Evolutionary conservation across 1,284 basidiomycete species (phyloP).

Genomic region (Tilletia horrida): DNA sequence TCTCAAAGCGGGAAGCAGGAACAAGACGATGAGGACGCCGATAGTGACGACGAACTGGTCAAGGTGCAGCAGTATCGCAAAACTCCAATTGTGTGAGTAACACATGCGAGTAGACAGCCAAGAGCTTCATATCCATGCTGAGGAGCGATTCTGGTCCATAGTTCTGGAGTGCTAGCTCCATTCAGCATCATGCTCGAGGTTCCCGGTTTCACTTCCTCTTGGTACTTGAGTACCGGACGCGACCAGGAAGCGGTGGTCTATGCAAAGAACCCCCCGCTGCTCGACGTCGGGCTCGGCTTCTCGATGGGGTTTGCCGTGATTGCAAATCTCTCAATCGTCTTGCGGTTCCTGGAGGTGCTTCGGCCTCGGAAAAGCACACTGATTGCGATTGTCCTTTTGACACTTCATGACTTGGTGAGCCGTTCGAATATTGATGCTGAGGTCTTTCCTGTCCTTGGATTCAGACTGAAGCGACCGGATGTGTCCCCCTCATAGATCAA

Average conservation of each 20-base stretch:
- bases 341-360: conserved; percentile 65
- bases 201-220: conserved; percentile 36
- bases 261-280: conserved; percentile 57
- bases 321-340: conserved; percentile 68
- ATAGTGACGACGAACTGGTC: not conserved
- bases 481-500: conserved; percentile 65
- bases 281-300: conserved; percentile 64
- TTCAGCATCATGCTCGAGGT: conserved; percentile 72
- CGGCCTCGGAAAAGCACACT: conserved; percentile 61
- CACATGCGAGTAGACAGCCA: not conserved
- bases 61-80: conserved; percentile 23
- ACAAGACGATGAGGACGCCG: not conserved
- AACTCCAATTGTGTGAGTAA: conserved; percentile 36
- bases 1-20: not conserved
- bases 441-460: no score
- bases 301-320: conserved; percentile 69
- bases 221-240: conserved; percentile 37
- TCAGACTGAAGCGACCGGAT: not conserved
- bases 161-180: conserved; percentile 67
- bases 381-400: conserved; percentile 64
- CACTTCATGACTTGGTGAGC: conserved; percentile 18
- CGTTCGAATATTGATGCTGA: not conserved
- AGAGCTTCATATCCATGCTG: not conserved
- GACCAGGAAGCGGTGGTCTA: conserved; percentile 31
- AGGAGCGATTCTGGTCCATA: conserved; percentile 44